Conservation (phyloP, 768 basidiomycete genomes). For the Leucogyrophana mollusca region DNA sequence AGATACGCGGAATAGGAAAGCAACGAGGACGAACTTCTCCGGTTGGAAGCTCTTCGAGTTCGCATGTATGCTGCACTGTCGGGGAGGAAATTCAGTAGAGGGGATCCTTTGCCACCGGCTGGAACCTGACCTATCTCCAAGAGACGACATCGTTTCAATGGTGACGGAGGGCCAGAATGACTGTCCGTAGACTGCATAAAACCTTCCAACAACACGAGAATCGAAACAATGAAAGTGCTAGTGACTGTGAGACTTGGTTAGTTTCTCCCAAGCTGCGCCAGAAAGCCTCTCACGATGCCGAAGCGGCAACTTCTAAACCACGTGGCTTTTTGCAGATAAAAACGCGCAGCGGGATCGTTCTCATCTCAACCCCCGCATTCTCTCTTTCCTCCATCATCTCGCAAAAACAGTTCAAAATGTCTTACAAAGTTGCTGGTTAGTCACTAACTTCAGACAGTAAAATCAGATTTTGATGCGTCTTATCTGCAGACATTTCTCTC, state of each 20-base stretch:
- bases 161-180: background rate
- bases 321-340: constrained; percentile 30
- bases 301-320: constrained; percentile 12
- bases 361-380: constrained; percentile 15
- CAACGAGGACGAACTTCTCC: constrained; percentile 47
- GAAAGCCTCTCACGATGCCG: constrained; percentile 21
- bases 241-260: background rate
- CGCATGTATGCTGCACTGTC: constrained; percentile 63
- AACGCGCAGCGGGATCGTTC: constrained; percentile 21
- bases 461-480: constrained; percentile 4
- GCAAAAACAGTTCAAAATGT: constrained; percentile 44
- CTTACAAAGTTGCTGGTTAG: constrained; percentile 89
- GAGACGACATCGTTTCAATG: constrained; percentile 47
- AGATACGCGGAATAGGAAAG: constrained; percentile 73
- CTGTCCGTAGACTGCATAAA: too few species aligned
- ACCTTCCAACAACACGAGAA: background rate
- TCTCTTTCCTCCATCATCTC: constrained; percentile 24
- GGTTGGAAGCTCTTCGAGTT: constrained; percentile 29
- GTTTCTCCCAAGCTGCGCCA: constrained; percentile 9
- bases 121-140: constrained; percentile 50
- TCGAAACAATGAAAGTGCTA: background rate
- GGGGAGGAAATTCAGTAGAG: too few species aligned
- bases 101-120: background rate
- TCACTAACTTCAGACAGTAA: background rate
- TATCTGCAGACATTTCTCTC: constrained; percentile 77